phyloP scores from a whole-genome alignment of 352 stramenopile genomes.

The Phytopythium ostracodes region DNA sequence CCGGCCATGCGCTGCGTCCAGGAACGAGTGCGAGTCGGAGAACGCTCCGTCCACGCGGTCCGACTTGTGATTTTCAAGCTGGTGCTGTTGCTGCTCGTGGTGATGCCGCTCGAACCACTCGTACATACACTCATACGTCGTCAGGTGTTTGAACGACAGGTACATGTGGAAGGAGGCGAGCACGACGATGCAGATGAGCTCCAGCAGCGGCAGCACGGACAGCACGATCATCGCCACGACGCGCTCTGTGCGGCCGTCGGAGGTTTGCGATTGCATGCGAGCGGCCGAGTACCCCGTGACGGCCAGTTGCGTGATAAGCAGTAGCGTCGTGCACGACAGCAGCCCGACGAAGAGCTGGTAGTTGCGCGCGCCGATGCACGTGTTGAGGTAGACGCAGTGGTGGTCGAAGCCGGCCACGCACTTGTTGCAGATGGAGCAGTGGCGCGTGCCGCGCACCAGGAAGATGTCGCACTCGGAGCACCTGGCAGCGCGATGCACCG shows the following conservation, averaged over 20 bases:
- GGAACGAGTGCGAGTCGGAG: not conserved
- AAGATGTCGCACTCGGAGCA: constrained; percentile 33
- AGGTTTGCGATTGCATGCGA: constrained; percentile 9
- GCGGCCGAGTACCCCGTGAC: constrained; percentile 44
- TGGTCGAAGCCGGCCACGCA: constrained; percentile 93
- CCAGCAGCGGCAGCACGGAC: constrained; percentile 41
- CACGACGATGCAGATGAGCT: constrained; percentile 56
- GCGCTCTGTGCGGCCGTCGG: constrained; percentile 8
- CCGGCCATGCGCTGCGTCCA: not conserved
- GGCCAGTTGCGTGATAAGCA: constrained; percentile 49
- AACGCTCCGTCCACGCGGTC: not conserved
- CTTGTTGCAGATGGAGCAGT: constrained; percentile 94
- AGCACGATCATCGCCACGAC: constrained; percentile 25
- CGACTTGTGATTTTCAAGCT: not conserved
- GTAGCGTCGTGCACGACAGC: constrained; percentile 48
- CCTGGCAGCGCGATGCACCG: constrained; percentile 12
- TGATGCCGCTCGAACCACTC: constrained; percentile 21
- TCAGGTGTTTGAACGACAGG: constrained; percentile 38
- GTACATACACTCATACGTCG: constrained; percentile 60
- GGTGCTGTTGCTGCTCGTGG: not conserved
- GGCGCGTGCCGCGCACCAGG: constrained; percentile 41
- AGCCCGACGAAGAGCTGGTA: constrained; percentile 57
- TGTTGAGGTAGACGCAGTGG: constrained; percentile 95
- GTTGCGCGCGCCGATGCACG: constrained; percentile 85
- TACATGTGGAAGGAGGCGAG: constrained; percentile 66